phyloP scores from a whole-genome alignment of 1,284 basidiomycete species.

The Austroboletus niveus region DNA sequence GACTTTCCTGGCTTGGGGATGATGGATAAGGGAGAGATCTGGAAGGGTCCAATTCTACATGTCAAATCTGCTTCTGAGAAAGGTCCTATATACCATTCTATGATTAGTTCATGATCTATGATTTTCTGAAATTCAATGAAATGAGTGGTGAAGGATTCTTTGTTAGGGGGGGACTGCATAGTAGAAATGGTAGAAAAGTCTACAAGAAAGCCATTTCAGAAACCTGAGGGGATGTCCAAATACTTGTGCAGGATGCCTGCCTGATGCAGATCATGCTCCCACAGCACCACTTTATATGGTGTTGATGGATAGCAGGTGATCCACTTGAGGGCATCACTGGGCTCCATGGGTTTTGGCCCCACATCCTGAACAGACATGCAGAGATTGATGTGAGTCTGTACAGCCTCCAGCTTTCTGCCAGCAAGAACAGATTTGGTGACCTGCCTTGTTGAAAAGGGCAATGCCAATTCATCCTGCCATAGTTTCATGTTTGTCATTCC shows the following conservation, averaged over 20 bases:
- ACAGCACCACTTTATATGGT: neutral
- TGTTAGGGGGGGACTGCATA: neutral
- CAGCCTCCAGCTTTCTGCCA: neutral
- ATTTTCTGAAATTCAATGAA: neutral
- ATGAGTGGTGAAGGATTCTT: neutral
- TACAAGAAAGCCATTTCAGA: neutral
- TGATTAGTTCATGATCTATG: neutral
- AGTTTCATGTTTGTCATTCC: neutral
- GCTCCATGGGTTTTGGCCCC: neutral
- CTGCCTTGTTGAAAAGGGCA: neutral
- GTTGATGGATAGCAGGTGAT: neutral
- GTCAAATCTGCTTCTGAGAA: too few species aligned
- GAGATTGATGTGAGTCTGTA: neutral
- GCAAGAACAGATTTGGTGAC: neutral
- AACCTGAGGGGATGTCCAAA: neutral
- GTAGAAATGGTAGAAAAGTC: neutral
- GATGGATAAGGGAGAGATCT: conserved; percentile 1
- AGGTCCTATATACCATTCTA: neutral
- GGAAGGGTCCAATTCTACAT: conserved; percentile 2
- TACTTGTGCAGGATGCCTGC: neutral
- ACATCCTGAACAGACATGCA: neutral
- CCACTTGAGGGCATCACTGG: neutral
- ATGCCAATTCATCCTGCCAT: neutral
- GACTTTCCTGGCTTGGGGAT: neutral
- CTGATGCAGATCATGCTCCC: neutral